Evolutionary conservation across 306 rosid genomes (phyloP), one percentile per base, ranked within the genome.

Genomic region (Purshia tridentata): DNA sequence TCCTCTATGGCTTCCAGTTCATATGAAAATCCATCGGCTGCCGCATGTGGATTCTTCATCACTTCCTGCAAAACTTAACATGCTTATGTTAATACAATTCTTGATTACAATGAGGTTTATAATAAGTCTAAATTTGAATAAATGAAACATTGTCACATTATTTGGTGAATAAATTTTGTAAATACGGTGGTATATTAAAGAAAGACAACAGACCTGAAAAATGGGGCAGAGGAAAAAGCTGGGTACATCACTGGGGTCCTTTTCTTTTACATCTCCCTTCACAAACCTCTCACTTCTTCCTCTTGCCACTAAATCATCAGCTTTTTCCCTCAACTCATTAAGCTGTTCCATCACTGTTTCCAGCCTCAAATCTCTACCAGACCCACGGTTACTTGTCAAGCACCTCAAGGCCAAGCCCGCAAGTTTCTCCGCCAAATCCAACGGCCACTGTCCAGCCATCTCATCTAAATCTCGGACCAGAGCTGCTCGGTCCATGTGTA

Each of bases 11-110:
- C 97, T 67, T 89, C 90, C 3, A 72, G 63, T 77, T 93, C 97
- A 64, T 90, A 93, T 0, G 98, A 90, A 78, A 93, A 90, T 45
- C 98, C 98, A 84, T 93, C 98, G 2, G 90, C 96, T 16, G 93
- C 98, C 49, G 90, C 79, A 19, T 89, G 91, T 81, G 98, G 98
- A 47, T 87, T 87, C 82, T 83, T 86, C 98, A 93, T 93, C 67
- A 93, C 88, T 19, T 89, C 98, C 98, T 93, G 86, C 83, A 81
- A 69, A 52, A 41, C 18, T 39, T n/a, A 39, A 16, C 59, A 12
- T 4, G 50, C 13, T 65, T 19, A 18, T 13, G 10, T 29, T 3
- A 29, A 41, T 58, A 58, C 6, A 0, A 58, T 58, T 58, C 35
- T 11, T 58, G 42, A 7, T 53, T 18, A 18, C 22, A 2, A 52